Evolutionary conservation across 148 eudicot genomes (phyloP).

Genomic region (Chenopodium berlandieri): DNA sequence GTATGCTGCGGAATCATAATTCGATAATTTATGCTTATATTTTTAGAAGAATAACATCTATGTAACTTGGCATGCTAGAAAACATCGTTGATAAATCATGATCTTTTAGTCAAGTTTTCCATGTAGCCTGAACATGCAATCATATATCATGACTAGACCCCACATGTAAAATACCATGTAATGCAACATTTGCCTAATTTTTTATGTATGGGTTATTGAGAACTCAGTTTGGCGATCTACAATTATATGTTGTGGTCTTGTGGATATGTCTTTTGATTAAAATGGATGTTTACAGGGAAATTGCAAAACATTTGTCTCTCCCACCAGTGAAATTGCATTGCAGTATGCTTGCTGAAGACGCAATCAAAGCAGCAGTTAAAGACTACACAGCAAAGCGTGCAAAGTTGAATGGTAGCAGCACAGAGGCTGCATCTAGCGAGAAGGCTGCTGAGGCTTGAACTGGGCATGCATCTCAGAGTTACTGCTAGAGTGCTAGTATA

Average conservation of each 20-base stretch:
- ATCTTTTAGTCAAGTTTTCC: not conserved
- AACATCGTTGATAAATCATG: not conserved
- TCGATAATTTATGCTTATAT: not conserved
- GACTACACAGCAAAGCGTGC: constrained; percentile 70
- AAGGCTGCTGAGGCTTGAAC: constrained; percentile 59
- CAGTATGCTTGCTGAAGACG: constrained; percentile 99
- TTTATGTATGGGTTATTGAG: not conserved
- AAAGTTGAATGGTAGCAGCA: constrained; percentile 27
- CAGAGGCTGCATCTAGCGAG: constrained; percentile 31
- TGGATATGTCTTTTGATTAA: no score
- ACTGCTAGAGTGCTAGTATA: not conserved
- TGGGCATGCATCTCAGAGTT: not conserved
- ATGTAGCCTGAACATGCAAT: not conserved
- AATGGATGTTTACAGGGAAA: constrained; percentile 55
- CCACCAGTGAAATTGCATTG: constrained; percentile 97
- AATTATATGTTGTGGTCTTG: no score
- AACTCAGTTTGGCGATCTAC: not conserved
- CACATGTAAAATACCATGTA: not conserved
- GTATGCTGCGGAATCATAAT: not conserved
- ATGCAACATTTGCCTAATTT: not conserved
- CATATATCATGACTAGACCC: not conserved
- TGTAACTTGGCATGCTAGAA: not conserved
- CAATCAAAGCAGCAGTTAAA: constrained; percentile 91
- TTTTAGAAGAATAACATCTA: not conserved
- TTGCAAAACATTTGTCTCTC: constrained; percentile 89